Percentiles rank a stretch among this genome's conserved stretches.
Evolutionary conservation across 2,329 filamentous ascomycete genomes (phyloP).

Genomic region (Fusarium ramigenum): DNA sequence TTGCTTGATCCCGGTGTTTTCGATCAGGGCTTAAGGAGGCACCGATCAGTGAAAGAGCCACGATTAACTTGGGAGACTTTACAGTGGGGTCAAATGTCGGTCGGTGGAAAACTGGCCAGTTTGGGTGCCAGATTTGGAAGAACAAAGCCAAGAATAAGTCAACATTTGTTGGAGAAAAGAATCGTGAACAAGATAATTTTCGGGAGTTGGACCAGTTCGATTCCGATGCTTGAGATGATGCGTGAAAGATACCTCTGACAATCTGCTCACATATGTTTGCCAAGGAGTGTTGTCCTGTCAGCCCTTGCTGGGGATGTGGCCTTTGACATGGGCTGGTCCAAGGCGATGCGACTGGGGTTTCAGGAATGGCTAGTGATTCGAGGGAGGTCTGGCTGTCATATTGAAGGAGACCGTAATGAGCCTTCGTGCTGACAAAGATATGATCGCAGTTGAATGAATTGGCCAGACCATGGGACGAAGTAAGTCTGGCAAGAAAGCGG

Average conservation of each 20-base stretch:
- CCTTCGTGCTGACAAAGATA: background rate
- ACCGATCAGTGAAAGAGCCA: conserved; percentile 12
- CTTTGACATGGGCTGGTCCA: background rate
- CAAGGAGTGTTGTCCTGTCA: background rate
- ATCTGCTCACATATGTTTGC: background rate
- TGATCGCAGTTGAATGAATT: conserved; percentile 2
- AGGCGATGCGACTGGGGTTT: background rate
- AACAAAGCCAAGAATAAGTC: conserved; percentile 9
- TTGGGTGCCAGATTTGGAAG: conserved; percentile 21
- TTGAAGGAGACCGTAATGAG: background rate
- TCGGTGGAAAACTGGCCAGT: conserved; percentile 27
- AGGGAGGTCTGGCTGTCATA: background rate
- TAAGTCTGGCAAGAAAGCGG: conserved; percentile 6
- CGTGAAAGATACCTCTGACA: background rate
- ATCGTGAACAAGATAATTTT: background rate
- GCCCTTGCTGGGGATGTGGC: background rate
- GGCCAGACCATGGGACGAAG: conserved; percentile 8
- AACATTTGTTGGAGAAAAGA: conserved; percentile 22
- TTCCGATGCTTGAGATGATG: background rate
- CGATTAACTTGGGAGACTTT: conserved; percentile 1
- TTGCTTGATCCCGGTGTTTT: background rate
- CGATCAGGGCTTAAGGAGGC: conserved; percentile 3
- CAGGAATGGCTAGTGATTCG: background rate
- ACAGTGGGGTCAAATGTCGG: background rate
- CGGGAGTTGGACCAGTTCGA: background rate